These are phyloP conservation scores for Abrus precatorius DNA, from an alignment of 306 rosid species.

Conservation along the genomic window DNA sequence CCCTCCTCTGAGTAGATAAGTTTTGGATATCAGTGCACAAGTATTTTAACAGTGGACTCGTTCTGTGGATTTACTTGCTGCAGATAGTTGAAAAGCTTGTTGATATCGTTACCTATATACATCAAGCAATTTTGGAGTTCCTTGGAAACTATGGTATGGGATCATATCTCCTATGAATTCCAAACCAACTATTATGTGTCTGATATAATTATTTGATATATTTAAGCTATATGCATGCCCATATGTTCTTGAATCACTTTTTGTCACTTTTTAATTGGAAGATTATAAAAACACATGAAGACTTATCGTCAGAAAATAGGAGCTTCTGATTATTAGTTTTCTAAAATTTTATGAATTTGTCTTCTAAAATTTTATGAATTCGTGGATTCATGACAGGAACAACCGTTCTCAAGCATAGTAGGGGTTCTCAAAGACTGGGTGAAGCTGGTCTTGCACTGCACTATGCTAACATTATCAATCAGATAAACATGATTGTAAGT, in stretches of 20 bases:
- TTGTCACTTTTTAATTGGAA: conserved; percentile 2
- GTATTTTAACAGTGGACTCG: conserved; percentile 28
- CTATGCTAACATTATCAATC: conserved; percentile 87
- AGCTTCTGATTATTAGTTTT: background rate
- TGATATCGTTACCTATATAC: conserved; percentile 58
- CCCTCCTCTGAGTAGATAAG: conserved; percentile 4
- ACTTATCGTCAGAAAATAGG: conserved; percentile 11
- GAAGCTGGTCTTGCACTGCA: conserved; percentile 93
- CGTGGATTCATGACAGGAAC: conserved; percentile 53
- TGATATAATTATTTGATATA: background rate
- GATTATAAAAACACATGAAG: background rate
- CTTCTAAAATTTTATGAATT: conserved; percentile 22
- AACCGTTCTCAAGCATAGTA: conserved; percentile 27
- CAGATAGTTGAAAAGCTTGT: conserved; percentile 93
- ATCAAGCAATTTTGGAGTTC: conserved; percentile 70
- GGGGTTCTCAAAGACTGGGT: conserved; percentile 71
- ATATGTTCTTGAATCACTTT: background rate
- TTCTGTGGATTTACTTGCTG: conserved; percentile 44
- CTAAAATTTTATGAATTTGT: background rate
- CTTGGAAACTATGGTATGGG: conserved; percentile 70
- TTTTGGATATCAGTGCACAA: background rate
- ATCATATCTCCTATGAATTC: conserved; percentile 19
- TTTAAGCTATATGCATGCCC: conserved; percentile 23
- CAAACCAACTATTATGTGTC: conserved; percentile 13
- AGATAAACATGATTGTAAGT: conserved; percentile 84